Evolutionary conservation across 192 early-diverging fungal species (phyloP).

Genomic region (Dissophora ornata): DNA sequence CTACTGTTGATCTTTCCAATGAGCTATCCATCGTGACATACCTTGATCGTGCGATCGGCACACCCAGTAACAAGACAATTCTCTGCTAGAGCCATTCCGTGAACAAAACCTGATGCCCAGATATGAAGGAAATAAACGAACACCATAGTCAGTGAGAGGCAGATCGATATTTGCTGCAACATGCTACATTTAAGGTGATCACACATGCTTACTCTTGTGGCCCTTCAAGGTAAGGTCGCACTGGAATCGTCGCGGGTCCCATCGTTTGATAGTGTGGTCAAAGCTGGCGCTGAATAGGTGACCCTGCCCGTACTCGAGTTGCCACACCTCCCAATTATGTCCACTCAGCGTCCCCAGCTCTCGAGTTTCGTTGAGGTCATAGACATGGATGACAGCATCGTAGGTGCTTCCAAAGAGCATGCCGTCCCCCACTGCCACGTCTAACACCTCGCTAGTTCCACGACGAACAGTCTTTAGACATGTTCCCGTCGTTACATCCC

Average conservation of each 20-base stretch:
- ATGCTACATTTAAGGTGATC: too few relatives aligned
- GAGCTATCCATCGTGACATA: constrained; percentile 5
- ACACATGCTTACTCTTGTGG: constrained; percentile 56
- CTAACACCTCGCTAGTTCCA: constrained; percentile 61
- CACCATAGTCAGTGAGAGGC: background rate
- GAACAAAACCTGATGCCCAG: constrained; percentile 55
- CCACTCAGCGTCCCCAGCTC: constrained; percentile 59
- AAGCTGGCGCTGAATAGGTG: constrained; percentile 60
- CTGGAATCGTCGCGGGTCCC: constrained; percentile 57
- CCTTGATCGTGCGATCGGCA: constrained; percentile 64
- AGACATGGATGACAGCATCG: constrained; percentile 68
- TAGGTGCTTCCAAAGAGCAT: constrained; percentile 68
- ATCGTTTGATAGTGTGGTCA: constrained; percentile 63
- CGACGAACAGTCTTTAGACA: constrained; percentile 59
- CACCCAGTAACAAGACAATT: constrained; percentile 59
- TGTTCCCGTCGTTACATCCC: constrained; percentile 62
- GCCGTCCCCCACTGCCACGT: constrained; percentile 60
- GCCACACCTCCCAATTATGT: constrained; percentile 75
- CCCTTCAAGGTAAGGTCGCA: constrained; percentile 60
- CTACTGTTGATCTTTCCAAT: too few relatives aligned
- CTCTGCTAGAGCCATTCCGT: constrained; percentile 61
- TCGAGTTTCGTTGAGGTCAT: constrained; percentile 51
- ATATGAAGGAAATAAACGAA: background rate
- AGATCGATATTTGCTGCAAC: too few relatives aligned
- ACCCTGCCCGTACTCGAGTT: constrained; percentile 63